These are phyloP conservation scores for Apiospora arundinis DNA, from an alignment of 2,329 filamentous ascomycete species.

Conservation along the genomic window DNA sequence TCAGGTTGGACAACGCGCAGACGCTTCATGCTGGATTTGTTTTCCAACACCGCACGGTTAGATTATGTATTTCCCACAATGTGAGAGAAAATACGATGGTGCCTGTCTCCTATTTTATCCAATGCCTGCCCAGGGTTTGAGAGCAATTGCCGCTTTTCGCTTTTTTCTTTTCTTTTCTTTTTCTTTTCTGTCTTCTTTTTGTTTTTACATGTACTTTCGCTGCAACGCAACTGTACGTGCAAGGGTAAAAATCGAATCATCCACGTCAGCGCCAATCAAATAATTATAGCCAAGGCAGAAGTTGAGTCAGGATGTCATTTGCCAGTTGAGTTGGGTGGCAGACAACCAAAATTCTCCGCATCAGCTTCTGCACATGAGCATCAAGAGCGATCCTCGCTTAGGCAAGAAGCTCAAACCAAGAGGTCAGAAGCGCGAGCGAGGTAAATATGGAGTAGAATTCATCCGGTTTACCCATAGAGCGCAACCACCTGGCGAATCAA, in stretches of 20 bases:
- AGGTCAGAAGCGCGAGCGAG: neutral
- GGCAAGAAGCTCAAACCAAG: neutral
- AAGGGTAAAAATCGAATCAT: constrained; percentile 1
- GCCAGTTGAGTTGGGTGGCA: neutral
- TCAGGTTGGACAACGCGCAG: constrained; percentile 1
- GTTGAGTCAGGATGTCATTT: neutral
- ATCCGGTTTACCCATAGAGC: constrained; percentile 6
- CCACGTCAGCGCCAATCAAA: constrained; percentile 12
- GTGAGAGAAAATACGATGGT: neutral
- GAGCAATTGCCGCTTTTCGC: neutral
- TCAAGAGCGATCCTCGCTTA: neutral
- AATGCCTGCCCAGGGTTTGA: neutral
- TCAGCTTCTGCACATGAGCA: neutral
- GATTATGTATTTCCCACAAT: neutral
- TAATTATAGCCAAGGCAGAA: neutral
- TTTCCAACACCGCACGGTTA: neutral
- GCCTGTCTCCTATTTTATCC: neutral
- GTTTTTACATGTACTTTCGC: neutral
- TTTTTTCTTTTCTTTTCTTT: neutral
- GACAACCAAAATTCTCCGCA: neutral
- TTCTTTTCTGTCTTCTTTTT: neutral
- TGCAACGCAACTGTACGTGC: constrained; percentile 5
- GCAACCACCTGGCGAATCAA: neutral
- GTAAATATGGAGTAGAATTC: neutral
- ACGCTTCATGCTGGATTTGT: neutral